Percentiles rank a stretch among this genome's conserved stretches.
Evolutionary conservation across 2,329 filamentous ascomycete species (phyloP).

Genomic region (Colletotrichum scovillei): DNA sequence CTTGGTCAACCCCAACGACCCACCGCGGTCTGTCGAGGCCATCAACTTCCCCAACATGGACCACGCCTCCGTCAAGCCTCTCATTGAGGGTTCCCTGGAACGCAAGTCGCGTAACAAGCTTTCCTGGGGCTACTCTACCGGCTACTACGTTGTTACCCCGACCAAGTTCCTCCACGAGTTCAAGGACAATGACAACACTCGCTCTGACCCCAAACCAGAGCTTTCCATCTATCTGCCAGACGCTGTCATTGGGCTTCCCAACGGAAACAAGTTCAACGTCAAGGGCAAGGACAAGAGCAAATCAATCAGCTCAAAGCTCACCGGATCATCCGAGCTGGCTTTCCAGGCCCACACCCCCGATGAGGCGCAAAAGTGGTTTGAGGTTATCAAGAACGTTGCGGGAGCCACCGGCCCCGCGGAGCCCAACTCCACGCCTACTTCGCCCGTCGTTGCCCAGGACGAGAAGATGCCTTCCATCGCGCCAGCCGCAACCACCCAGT

Average conservation of each 20-base stretch:
- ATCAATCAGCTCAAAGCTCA: constrained; percentile 83
- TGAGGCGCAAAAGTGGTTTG: constrained; percentile 88
- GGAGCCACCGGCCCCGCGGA: constrained; percentile 59
- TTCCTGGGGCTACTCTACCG: constrained; percentile 78
- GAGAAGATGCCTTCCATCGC: constrained; percentile 39
- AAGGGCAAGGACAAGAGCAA: constrained; percentile 94
- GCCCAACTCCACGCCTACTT: constrained; percentile 40
- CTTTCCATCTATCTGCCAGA: constrained; percentile 93
- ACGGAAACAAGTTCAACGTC: constrained; percentile 88
- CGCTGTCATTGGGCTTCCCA: constrained; percentile 78
- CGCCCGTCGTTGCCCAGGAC: constrained; percentile 46
- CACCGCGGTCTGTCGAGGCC: constrained; percentile 77
- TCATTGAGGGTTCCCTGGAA: constrained; percentile 90
- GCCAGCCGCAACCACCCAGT: constrained; percentile 37
- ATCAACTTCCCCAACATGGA: constrained; percentile 91
- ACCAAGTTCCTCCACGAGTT: constrained; percentile 94
- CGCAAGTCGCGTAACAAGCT: constrained; percentile 91
- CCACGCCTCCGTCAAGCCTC: constrained; percentile 80
- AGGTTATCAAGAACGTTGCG: constrained; percentile 73
- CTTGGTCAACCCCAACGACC: constrained; percentile 81
- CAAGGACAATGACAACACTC: constrained; percentile 84
- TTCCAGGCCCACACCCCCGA: constrained; percentile 89
- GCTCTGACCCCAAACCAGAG: constrained; percentile 83
- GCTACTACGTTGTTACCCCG: constrained; percentile 91
- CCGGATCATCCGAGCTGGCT: constrained; percentile 80